Conservation (phyloP, 192 early-diverging fungal species). For the Rhizophlyctis rosea region DNA sequence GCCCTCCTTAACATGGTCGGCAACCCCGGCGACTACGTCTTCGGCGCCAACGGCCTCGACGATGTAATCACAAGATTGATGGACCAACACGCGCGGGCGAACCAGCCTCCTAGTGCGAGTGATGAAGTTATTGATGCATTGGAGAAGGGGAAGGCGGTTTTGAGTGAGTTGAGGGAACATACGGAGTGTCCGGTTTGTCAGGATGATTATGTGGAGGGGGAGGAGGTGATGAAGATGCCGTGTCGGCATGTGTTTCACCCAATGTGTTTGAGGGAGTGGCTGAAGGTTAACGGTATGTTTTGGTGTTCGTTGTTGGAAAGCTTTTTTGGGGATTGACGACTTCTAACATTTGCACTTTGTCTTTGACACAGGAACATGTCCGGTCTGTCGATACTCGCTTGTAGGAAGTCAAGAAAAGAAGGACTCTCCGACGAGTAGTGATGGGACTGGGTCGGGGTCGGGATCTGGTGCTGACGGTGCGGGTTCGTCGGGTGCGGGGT, state of each 20-base stretch:
- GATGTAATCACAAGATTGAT: conserved; percentile 78
- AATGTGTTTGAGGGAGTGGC: conserved; percentile 86
- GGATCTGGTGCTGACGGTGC: too few species aligned
- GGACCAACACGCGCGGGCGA: conserved; percentile 41
- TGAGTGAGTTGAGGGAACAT: conserved; percentile 47
- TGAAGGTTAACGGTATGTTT: conserved; percentile 74
- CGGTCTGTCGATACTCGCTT: conserved; percentile 68
- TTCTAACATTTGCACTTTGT: neutral
- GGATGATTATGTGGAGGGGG: conserved; percentile 66
- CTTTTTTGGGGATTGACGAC: neutral
- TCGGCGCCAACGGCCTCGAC: conserved; percentile 78
- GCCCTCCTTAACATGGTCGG: conserved; percentile 39
- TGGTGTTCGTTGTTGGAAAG: conserved; percentile 1
- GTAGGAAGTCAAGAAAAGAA: too few species aligned
- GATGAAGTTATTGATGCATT: conserved; percentile 71
- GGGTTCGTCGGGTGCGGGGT: too few species aligned
- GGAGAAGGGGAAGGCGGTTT: neutral
- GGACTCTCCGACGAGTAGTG: too few species aligned
- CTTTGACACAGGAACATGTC: conserved; percentile 83
- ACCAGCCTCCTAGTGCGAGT: conserved; percentile 77
- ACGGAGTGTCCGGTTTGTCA: conserved; percentile 85
- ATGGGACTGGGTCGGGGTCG: too few species aligned
- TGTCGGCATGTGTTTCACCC: conserved; percentile 90
- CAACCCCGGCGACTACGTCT: conserved; percentile 74
- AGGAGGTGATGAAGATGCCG: conserved; percentile 67